Percentiles rank a stretch among this genome's conserved stretches.
These are phyloP conservation scores for Trypethelium eluteriae DNA, from an alignment of 495 filamentous ascomycete species.

Conservation along the genomic window DNA sequence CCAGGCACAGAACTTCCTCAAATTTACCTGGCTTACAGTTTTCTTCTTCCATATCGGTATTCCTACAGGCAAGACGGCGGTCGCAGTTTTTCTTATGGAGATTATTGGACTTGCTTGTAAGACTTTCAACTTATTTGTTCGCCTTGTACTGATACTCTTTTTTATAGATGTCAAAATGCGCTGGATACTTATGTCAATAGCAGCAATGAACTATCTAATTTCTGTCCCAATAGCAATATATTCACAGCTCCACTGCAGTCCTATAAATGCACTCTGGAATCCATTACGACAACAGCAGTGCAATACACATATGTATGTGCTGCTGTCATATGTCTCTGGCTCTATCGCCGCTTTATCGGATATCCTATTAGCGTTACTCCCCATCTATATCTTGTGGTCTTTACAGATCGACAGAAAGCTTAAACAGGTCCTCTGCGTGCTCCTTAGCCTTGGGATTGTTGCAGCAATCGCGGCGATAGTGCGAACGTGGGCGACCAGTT, in stretches of 20 bases:
- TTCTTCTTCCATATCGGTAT: slow-evolving; percentile 6
- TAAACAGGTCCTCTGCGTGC: slow-evolving; percentile 3
- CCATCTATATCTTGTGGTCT: neutral
- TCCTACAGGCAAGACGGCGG: slow-evolving; percentile 2
- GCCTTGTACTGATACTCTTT: neutral
- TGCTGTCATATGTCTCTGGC: slow-evolving; percentile 5
- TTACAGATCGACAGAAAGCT: slow-evolving; percentile 9
- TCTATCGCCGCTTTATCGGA: slow-evolving; percentile 3
- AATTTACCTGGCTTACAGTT: slow-evolving; percentile 9
- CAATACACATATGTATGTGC: neutral
- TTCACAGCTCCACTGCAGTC: slow-evolving; percentile 3
- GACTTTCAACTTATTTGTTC: neutral
- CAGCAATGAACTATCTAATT: neutral
- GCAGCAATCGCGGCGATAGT: slow-evolving; percentile 2
- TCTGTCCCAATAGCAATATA: slow-evolving; percentile 1
- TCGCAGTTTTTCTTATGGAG: slow-evolving; percentile 7
- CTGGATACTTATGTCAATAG: neutral
- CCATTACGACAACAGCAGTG: neutral
- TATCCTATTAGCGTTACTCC: neutral
- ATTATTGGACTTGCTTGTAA: slow-evolving; percentile 8
- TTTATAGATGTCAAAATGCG: neutral
- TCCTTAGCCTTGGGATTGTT: neutral
- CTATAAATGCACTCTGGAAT: neutral
- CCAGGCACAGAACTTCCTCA: slow-evolving; percentile 7
- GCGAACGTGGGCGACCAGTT: slow-evolving; percentile 1